These are phyloP conservation scores for Onygenales sp. DNA, from an alignment of 2,329 filamentous ascomycete genomes.

Conservation along the genomic window DNA sequence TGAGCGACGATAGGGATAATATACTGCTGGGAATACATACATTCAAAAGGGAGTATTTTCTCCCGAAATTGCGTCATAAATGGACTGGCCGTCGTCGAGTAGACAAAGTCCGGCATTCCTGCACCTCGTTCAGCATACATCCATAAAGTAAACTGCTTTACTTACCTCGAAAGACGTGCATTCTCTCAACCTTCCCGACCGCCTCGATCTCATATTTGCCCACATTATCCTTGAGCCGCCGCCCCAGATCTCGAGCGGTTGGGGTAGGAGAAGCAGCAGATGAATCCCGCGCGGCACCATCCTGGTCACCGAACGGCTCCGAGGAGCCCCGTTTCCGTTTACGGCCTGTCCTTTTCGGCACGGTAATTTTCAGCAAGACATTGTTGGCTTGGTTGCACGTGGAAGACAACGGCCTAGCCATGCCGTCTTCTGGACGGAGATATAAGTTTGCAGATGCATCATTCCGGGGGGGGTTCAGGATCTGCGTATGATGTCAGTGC, in stretches of 20 bases:
- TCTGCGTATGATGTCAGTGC: slow-evolving; percentile 21
- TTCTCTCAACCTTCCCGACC: slow-evolving; percentile 64
- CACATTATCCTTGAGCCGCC: slow-evolving; percentile 61
- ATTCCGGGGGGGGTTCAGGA: slow-evolving; percentile 35
- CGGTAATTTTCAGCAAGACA: slow-evolving; percentile 72
- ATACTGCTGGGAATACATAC: slow-evolving; percentile 34
- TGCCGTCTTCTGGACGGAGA: slow-evolving; percentile 68
- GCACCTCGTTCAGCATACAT: slow-evolving; percentile 5
- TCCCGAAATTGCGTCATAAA: slow-evolving; percentile 65
- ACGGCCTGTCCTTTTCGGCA: slow-evolving; percentile 77
- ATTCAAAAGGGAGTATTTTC: slow-evolving; percentile 60
- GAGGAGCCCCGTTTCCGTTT: slow-evolving; percentile 73
- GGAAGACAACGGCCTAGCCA: slow-evolving; percentile 69
- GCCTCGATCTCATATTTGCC: slow-evolving; percentile 58
- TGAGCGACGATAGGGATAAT: slow-evolving; percentile 1
- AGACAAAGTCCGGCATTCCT: slow-evolving; percentile 79
- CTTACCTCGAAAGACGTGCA: slow-evolving; percentile 72
- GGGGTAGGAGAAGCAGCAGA: slow-evolving; percentile 26
- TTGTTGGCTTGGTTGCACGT: slow-evolving; percentile 70
- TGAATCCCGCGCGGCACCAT: slow-evolving; percentile 22
- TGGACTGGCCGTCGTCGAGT: slow-evolving; percentile 56
- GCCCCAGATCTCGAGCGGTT: slow-evolving; percentile 46
- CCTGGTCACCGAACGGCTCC: slow-evolving; percentile 50
- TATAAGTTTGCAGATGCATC: slow-evolving; percentile 56
- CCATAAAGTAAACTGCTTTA: not conserved